These are phyloP conservation scores for Kodamaea alishanica DNA, from an alignment of 1,139 yeast species.

Conservation along the genomic window DNA sequence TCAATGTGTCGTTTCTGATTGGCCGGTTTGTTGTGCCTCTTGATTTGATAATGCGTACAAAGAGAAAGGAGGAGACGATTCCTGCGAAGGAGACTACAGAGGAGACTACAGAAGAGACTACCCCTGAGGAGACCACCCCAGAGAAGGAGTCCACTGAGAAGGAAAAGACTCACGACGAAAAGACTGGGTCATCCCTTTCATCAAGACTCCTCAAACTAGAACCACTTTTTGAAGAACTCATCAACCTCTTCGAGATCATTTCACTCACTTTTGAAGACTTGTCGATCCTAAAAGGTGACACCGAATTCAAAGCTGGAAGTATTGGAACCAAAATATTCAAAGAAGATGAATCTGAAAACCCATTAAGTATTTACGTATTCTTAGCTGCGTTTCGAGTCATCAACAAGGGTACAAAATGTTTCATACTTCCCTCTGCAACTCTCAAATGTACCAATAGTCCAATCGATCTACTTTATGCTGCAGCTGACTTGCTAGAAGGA, in stretches of 20 bases:
- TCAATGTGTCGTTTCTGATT: slow-evolving; percentile 20
- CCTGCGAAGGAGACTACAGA: slow-evolving; percentile 4
- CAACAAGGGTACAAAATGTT: slow-evolving; percentile 29
- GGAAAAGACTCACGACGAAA: neutral
- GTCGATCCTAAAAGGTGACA: slow-evolving; percentile 19
- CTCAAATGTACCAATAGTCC: slow-evolving; percentile 14
- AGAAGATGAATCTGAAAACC: slow-evolving; percentile 13
- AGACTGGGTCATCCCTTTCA: too few relatives aligned
- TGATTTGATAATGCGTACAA: slow-evolving; percentile 10
- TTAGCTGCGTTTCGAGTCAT: slow-evolving; percentile 28
- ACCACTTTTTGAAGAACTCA: slow-evolving; percentile 3
- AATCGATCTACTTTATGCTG: slow-evolving; percentile 9
- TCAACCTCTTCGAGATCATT: slow-evolving; percentile 11
- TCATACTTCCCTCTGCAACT: slow-evolving; percentile 39
- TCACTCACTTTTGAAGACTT: slow-evolving; percentile 31
- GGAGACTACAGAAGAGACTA: neutral
- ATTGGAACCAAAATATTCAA: slow-evolving; percentile 17
- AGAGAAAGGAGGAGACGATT: neutral
- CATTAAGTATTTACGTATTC: slow-evolving; percentile 16
- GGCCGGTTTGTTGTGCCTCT: slow-evolving; percentile 28
- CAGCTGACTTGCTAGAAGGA: slow-evolving; percentile 12
- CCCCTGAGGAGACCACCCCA: neutral
- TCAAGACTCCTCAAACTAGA: neutral
- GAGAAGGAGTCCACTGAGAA: neutral
- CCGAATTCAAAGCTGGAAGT: slow-evolving; percentile 20